A percentile compares a stretch with the other conserved stretches of the same genome.
phyloP scores from a whole-genome alignment of 2,329 filamentous ascomycete genomes.

The Colletotrichum chlorophyti region DNA sequence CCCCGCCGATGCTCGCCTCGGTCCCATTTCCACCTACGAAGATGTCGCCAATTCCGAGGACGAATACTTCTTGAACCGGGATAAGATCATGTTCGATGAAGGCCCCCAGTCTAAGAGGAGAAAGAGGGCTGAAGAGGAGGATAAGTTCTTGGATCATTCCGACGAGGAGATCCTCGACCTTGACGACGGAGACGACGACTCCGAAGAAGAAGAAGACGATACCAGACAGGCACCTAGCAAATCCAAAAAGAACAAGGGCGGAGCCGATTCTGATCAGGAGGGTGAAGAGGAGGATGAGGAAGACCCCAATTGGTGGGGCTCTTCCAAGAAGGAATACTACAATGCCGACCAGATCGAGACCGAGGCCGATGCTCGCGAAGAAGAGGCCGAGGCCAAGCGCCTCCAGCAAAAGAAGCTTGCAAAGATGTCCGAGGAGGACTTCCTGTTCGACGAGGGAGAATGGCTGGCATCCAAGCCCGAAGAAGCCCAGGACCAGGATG shows the following conservation, averaged over 20 bases:
- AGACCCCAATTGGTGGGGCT: slow-evolving; percentile 81
- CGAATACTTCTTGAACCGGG: slow-evolving; percentile 86
- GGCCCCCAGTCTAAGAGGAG: slow-evolving; percentile 79
- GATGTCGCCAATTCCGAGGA: slow-evolving; percentile 95
- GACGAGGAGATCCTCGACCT: slow-evolving; percentile 65
- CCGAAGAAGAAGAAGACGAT: slow-evolving; percentile 44
- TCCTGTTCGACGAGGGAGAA: slow-evolving; percentile 88
- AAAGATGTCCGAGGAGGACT: slow-evolving; percentile 90
- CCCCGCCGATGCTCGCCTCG: slow-evolving; percentile 66
- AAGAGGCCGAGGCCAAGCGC: slow-evolving; percentile 88
- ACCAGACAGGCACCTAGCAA: slow-evolving; percentile 36
- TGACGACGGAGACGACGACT: slow-evolving; percentile 52
- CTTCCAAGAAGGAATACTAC: slow-evolving; percentile 90
- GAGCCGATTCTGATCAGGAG: slow-evolving; percentile 43
- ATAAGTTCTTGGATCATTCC: slow-evolving; percentile 63
- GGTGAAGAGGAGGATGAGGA: slow-evolving; percentile 59
- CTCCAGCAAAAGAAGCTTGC: slow-evolving; percentile 91
- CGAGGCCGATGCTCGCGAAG: slow-evolving; percentile 77
- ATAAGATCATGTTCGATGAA: slow-evolving; percentile 87
- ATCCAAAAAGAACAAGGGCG: slow-evolving; percentile 43
- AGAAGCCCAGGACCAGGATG: slow-evolving; percentile 58
- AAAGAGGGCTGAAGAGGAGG: slow-evolving; percentile 73
- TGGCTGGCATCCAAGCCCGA: slow-evolving; percentile 71
- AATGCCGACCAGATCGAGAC: slow-evolving; percentile 78
- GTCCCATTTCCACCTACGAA: slow-evolving; percentile 69